Base-by-base conservation (phyloP, 306 rosid species). In the Rosa multiflora region DNA sequence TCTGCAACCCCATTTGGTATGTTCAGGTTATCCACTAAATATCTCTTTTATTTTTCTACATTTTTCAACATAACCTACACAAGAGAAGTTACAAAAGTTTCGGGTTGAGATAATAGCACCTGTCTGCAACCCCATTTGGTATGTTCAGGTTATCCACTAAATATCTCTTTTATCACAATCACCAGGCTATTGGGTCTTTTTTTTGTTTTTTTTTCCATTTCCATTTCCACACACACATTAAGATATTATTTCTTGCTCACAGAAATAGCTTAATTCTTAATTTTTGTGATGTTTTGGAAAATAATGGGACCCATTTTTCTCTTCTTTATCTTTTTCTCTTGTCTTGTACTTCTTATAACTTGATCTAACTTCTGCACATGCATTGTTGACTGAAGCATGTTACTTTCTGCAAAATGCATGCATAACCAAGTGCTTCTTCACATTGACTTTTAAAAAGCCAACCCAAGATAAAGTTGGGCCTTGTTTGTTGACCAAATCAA, bases 341-440 rank as follows among this genome's bases (percentile, higher is more conserved):
- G 67, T 79, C 73, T 62, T 79, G 66, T 72, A 72, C 75, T 52
- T 51, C 55, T 12, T 62, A 11, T 40, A 29, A 70, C 35, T 58
- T 21, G 20, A 18, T 53, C 59, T 59, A 43, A 26, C 85, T 78
- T 82, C 67, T 55, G 88, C 95, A 91, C 95, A 88, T 90, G 97
- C 83, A 80, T 40, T 85, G 96, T 89, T 87, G 93, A 86, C 89
- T 77, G 78, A 80, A 74, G 88, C 98, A 91, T 89, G 97, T 93
- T 88, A 93, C 91, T 82, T 79, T 82, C 79, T 81, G 52, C 66
- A 81, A 78, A 81, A 86, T 81, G 84, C 87, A 76, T 76, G 81
- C 85, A 84, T 79, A 87, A 84, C 85, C 87, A 87, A 80, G 82
- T 85, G 81, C 82, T 83, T 84, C 81, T 80, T 6, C 29, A 76